These are phyloP conservation scores for Aeminium ludgeri DNA, from an alignment of 495 filamentous ascomycete genomes.

Conservation along the genomic window DNA sequence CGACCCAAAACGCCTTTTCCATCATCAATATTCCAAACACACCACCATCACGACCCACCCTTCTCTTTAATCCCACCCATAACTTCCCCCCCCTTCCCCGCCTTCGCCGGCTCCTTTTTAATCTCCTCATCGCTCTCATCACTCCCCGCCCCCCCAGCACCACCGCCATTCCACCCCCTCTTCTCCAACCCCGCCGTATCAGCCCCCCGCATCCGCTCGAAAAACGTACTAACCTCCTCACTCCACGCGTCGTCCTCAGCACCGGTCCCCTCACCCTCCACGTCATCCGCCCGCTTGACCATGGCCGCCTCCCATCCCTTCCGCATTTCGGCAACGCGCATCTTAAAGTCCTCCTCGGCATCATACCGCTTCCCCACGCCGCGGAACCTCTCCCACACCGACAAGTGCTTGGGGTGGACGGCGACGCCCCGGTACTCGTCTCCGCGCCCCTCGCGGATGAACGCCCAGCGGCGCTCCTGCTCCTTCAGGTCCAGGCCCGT, in stretches of 20 bases:
- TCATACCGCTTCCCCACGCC: conserved; percentile 63
- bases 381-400: conserved; percentile 56
- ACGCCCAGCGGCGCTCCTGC: conserved; percentile 76
- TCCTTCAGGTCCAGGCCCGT: conserved; percentile 88
- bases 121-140: too few species aligned
- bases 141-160: too few species aligned
- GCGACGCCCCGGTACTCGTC: conserved; percentile 77
- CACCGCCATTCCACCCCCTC: background rate
- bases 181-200: too few species aligned
- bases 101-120: too few species aligned
- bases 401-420: conserved; percentile 70
- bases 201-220: conserved; percentile 25
- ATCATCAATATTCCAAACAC: too few species aligned
- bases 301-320: conserved; percentile 44
- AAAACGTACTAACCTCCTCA: conserved; percentile 27
- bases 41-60: too few species aligned
- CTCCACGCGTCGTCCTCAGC: conserved; percentile 23
- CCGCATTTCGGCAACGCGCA: conserved; percentile 66
- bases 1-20: too few species aligned
- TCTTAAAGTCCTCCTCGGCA: conserved; percentile 56
- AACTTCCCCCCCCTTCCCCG: too few species aligned
- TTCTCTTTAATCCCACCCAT: too few species aligned
- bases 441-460: conserved; percentile 54
- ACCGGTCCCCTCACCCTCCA: conserved; percentile 21
- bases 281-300: conserved; percentile 32